A percentile compares a stretch with the other conserved stretches of the same genome.
Conservation (phyloP, 345 rosid genomes). For the Eucalyptus polyanthemos region DNA sequence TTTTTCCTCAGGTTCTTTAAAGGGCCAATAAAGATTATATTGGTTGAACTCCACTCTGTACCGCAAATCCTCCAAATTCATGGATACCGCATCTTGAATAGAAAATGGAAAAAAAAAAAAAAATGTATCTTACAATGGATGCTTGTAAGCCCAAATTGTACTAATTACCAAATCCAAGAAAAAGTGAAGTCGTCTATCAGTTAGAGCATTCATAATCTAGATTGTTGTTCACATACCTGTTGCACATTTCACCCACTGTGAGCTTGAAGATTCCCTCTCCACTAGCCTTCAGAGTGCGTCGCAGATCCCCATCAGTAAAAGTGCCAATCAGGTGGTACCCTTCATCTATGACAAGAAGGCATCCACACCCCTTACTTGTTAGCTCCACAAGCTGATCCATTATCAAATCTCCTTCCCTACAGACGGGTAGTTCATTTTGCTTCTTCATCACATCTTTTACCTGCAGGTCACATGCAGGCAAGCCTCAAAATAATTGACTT, state of each 20-base stretch:
- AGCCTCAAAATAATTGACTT: not conserved
- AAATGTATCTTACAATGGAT: not conserved
- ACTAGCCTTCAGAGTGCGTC: conserved; percentile 82
- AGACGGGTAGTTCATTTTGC: conserved; percentile 80
- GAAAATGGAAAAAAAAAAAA: not conserved
- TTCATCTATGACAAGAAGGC: conserved; percentile 71
- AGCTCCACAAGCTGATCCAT: conserved; percentile 94
- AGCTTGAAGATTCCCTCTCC: conserved; percentile 90
- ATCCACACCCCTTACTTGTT: conserved; percentile 90
- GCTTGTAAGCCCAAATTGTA: not conserved
- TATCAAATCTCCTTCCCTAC: conserved; percentile 82
- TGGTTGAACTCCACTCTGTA: not conserved
- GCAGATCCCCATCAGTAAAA: conserved; percentile 90
- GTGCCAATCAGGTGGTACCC: conserved; percentile 68
- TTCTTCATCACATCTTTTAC: conserved; percentile 91
- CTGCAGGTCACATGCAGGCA: not conserved
- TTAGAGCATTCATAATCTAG: not conserved
- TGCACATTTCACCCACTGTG: conserved; percentile 91
- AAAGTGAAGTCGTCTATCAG: not conserved
- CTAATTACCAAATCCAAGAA: not conserved
- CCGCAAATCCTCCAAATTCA: not conserved
- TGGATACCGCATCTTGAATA: not conserved
- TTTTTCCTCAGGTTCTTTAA: not conserved
- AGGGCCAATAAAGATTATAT: not conserved
- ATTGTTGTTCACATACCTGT: conserved; percentile 37